These are phyloP conservation scores for Garcia nutans DNA, from an alignment of 345 rosid genomes.

Conservation along the genomic window DNA sequence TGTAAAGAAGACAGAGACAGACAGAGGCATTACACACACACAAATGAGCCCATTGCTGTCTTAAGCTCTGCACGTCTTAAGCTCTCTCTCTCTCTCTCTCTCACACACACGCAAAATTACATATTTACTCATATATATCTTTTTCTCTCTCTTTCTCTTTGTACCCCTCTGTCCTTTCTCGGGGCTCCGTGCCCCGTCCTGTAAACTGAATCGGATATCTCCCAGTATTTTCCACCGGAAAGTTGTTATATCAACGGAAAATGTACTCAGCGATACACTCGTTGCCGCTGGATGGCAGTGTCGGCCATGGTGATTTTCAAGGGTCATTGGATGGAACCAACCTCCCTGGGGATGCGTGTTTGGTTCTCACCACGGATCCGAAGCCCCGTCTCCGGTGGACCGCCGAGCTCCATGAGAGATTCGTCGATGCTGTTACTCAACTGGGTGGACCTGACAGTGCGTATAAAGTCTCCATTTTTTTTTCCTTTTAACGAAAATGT, in stretches of 20 bases:
- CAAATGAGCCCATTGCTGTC: constrained; percentile 20
- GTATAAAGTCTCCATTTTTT: constrained; percentile 15
- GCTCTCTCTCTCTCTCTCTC: constrained; percentile 14
- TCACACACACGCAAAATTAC: background rate
- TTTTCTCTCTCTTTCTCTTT: background rate
- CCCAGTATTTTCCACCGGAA: background rate
- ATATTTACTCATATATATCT: background rate
- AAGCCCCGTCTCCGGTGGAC: constrained; percentile 99
- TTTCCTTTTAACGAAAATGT: background rate
- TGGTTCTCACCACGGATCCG: constrained; percentile 89
- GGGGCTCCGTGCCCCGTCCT: constrained; percentile 10
- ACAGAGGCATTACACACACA: background rate
- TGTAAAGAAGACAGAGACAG: background rate
- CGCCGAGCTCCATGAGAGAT: constrained; percentile 88
- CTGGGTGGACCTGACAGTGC: constrained; percentile 97
- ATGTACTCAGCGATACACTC: constrained; percentile 82
- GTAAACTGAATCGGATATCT: background rate
- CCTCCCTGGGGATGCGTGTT: constrained; percentile 67
- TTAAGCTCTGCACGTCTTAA: constrained; percentile 13
- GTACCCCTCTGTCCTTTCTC: background rate
- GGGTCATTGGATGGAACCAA: constrained; percentile 66
- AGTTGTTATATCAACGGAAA: background rate
- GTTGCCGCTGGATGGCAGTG: constrained; percentile 60
- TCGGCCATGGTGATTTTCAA: constrained; percentile 43
- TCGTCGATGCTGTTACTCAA: constrained; percentile 85